Evolutionary conservation across 345 rosid genomes (phyloP).

Genomic region (Sonneratia caseolaris): DNA sequence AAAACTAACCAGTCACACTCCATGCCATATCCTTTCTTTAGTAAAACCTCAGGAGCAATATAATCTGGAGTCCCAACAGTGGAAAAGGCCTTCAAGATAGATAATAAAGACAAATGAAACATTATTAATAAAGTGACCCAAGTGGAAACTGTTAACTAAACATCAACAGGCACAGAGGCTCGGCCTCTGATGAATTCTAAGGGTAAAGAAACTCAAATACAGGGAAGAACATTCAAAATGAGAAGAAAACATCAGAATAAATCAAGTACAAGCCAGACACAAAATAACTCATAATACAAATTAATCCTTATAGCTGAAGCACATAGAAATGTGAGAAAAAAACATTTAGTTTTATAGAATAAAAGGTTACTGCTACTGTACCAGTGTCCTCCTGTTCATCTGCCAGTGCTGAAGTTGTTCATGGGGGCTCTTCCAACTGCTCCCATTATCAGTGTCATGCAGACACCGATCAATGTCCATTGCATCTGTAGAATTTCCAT

Average conservation of each 20-base stretch:
- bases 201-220: not conserved
- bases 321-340: too few species aligned
- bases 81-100: constrained; percentile 67
- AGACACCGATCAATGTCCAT: constrained; percentile 79
- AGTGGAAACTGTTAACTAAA: not conserved
- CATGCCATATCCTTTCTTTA: constrained; percentile 98
- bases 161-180: not conserved
- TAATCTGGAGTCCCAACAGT: constrained; percentile 98
- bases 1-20: constrained; percentile 91
- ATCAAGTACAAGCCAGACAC: too few species aligned
- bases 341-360: too few species aligned
- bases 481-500: constrained; percentile 50
- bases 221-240: not conserved
- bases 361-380: constrained; percentile 11
- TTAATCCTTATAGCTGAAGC: too few species aligned
- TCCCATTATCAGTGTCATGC: constrained; percentile 63
- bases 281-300: too few species aligned
- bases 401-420: constrained; percentile 99
- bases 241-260: too few species aligned
- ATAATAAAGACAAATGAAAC: not conserved
- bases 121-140: not conserved
- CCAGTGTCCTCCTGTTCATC: constrained; percentile 93
- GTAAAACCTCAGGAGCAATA: constrained; percentile 91
- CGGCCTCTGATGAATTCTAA: not conserved
- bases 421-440: constrained; percentile 77